Evolutionary conservation across 2,329 filamentous ascomycete genomes (phyloP).

Genomic region (Paecilomyces variotii): DNA sequence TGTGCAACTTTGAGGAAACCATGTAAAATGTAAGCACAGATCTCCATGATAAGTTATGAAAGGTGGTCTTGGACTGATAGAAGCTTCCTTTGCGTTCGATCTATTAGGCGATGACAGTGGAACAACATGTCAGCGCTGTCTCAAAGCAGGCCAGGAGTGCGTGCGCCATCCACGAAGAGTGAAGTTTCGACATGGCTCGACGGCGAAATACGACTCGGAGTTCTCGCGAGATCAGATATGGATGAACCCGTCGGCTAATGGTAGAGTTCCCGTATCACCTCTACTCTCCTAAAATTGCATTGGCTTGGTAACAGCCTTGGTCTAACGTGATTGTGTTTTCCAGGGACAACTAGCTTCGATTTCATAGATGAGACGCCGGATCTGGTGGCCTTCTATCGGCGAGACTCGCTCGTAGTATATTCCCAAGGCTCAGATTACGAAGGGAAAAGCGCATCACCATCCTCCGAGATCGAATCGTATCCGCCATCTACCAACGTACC

Average conservation of each 20-base stretch:
- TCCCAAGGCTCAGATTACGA: neutral
- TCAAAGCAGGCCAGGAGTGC: constrained; percentile 6
- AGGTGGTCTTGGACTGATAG: neutral
- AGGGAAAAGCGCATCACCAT: neutral
- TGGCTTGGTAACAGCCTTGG: neutral
- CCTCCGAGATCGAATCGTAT: neutral
- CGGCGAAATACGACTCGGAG: constrained; percentile 17
- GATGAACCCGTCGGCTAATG: constrained; percentile 14
- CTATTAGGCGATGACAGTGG: neutral
- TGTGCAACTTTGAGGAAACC: neutral
- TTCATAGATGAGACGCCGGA: neutral
- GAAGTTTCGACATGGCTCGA: constrained; percentile 21
- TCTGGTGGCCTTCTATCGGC: neutral
- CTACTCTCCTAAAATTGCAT: neutral
- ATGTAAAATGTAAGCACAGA: neutral
- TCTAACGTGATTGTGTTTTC: neutral
- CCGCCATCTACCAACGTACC: neutral
- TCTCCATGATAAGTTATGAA: neutral
- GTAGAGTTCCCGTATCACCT: neutral
- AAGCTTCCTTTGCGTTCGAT: neutral
- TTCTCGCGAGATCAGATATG: constrained; percentile 20
- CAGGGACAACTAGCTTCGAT: neutral
- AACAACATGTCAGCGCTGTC: constrained; percentile 2
- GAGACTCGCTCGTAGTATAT: neutral
- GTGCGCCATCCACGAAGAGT: constrained; percentile 7